These are phyloP conservation scores for Hypoxylon fuscum DNA, from an alignment of 495 filamentous ascomycete species.

Conservation along the genomic window DNA sequence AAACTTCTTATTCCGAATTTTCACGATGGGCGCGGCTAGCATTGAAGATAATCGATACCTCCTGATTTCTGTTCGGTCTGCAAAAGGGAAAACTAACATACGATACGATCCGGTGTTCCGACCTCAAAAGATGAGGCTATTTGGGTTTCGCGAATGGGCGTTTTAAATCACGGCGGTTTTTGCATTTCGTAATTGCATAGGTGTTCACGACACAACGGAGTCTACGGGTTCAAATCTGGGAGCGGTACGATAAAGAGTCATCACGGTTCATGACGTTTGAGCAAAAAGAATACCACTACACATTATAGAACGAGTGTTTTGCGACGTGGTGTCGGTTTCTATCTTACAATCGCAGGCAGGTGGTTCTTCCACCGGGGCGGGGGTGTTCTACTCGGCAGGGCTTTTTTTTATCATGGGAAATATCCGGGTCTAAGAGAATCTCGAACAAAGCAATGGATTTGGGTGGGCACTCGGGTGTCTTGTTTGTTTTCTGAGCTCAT, in stretches of 20 bases:
- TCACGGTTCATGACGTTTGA: conserved; percentile 48
- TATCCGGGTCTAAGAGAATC: conserved; percentile 46
- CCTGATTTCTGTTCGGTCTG: conserved; percentile 44
- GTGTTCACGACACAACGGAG: conserved; percentile 51
- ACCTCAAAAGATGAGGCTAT: conserved; percentile 44
- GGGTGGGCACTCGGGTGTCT: conserved; percentile 42
- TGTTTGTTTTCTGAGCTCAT: conserved; percentile 43
- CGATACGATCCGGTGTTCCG: conserved; percentile 42
- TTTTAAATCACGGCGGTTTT: conserved; percentile 44
- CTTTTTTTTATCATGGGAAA: conserved; percentile 41
- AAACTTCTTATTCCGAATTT: conserved; percentile 16
- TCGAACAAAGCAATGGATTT: conserved; percentile 43
- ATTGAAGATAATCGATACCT: conserved; percentile 50
- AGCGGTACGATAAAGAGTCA: conserved; percentile 50
- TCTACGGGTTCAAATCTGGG: conserved; percentile 47
- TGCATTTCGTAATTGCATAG: conserved; percentile 51
- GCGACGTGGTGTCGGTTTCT: conserved; percentile 44
- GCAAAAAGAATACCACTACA: conserved; percentile 47
- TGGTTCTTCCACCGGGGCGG: conserved; percentile 43
- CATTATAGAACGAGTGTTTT: conserved; percentile 49
- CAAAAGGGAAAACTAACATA: conserved; percentile 39
- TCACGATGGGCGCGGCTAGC: conserved; percentile 33
- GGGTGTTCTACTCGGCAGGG: conserved; percentile 45
- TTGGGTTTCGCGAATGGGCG: conserved; percentile 45
- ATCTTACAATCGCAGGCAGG: conserved; percentile 44